These are phyloP conservation scores for Gnaphalium uliginosum DNA, from an alignment of 129 eudicot genomes.

Conservation along the genomic window DNA sequence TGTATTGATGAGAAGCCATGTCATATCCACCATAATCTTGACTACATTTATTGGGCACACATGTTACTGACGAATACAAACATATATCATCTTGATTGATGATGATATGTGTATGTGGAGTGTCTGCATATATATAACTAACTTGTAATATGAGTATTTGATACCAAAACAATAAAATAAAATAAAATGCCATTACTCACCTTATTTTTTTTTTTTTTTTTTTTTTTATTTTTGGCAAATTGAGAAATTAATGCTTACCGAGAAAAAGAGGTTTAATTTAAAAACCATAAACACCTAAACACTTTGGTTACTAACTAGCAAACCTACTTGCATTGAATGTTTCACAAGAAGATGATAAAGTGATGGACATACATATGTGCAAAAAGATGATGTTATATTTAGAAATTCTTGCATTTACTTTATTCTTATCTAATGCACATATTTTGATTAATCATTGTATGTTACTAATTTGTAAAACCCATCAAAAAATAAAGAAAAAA, in stretches of 20 bases:
- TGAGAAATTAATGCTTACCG: slow-evolving; percentile 21
- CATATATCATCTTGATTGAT: not conserved
- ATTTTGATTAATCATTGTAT: too few species aligned
- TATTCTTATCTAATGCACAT: not conserved
- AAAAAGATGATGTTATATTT: not conserved
- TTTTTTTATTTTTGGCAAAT: not conserved
- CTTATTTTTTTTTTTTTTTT: not conserved
- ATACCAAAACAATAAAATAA: not conserved
- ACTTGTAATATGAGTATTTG: not conserved
- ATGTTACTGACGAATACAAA: too few species aligned
- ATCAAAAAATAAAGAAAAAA: too few species aligned
- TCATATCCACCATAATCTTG: not conserved
- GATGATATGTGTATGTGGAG: not conserved
- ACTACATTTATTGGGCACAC: not conserved
- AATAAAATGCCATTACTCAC: not conserved
- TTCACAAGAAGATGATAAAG: not conserved
- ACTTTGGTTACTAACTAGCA: not conserved
- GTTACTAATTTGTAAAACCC: too few species aligned
- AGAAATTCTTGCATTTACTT: not conserved
- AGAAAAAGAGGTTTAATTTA: not conserved
- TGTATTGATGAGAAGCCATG: not conserved
- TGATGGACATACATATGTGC: not conserved
- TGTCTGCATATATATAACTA: not conserved
- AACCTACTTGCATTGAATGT: slow-evolving; percentile 1
- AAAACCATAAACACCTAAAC: not conserved